Base-by-base conservation (phyloP, 2,329 filamentous ascomycete genomes). In the Cytospora leucostoma region DNA sequence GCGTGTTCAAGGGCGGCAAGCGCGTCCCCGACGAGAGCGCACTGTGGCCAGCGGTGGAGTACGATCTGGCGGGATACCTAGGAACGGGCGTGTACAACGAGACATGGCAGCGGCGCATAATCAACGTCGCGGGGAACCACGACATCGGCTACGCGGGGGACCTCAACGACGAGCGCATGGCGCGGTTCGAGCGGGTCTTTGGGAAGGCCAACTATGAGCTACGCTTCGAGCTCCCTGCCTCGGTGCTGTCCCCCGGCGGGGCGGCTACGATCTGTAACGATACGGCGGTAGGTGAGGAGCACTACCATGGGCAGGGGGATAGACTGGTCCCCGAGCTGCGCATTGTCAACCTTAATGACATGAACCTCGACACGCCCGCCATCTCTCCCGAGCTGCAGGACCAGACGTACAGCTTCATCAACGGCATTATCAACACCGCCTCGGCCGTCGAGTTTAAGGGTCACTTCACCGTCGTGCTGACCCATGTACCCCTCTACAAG, bases 71-170 rank as follows among this genome's bases (percentile, higher is more conserved):
- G 0, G 83, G 82, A 4, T 75, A 81, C 27, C 72, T 87, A 4
- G 79, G 80, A 47, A 77, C 73, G 1, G 74, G 74, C 7, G 71
- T 78, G 8, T 74, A 80, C 56, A 77, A 78, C 54, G 80, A 84
- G 63, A 75, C 77, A 2, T 98, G 95, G 95, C 76, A 81, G n/a
- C 83, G 80, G 49, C 85, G 90, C 61, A 82, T 97, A 67, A 92
- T 99, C 73, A 96, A 97, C 69, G 86, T 98, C 33, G 93, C 88
- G 0, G 95, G 95, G 1, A 99, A 99, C 72, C 95, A 99, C 73
- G 95, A 99, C 74, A 88, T 99, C 71, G 95, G 95, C 38, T 99
- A 99, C 74, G 92, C 93, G 0, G 95, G 95, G 3, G 95, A 99
- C 74, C 83, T 98, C 66, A 92, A 89, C 49, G 78, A 82, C n/a